A percentile compares a stretch with the other conserved stretches of the same genome.
Evolutionary conservation across 1,284 basidiomycete genomes (phyloP).

Genomic region (Naganishia sp.): DNA sequence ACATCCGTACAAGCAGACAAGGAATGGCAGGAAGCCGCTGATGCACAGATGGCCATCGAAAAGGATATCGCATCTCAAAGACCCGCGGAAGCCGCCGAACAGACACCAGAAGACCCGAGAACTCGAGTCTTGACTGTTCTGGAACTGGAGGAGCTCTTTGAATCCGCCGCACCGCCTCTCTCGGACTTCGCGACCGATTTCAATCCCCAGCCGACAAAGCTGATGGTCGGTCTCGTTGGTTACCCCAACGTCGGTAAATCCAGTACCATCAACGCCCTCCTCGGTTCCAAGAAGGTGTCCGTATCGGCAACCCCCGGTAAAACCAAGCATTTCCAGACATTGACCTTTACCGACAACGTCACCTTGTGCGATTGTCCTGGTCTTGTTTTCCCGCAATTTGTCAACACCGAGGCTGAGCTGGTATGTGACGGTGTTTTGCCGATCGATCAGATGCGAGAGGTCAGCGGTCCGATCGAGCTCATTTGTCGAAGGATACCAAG

Average conservation of each 20-base stretch:
- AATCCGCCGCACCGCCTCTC: conserved; percentile 69
- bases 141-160: conserved; percentile 86
- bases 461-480: conserved; percentile 81
- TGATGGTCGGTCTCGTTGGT: conserved; percentile 67
- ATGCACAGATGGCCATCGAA: conserved; percentile 51
- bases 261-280: conserved; percentile 62
- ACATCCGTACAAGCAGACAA: conserved; percentile 38
- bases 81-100: conserved; percentile 54
- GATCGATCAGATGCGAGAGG: conserved; percentile 96
- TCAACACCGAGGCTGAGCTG: conserved; percentile 90
- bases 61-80: conserved; percentile 35
- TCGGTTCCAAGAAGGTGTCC: conserved; percentile 84
- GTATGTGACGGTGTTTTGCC: conserved; percentile 96
- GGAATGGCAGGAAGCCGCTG: conserved; percentile 52
- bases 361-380: conserved; percentile 98
- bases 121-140: conserved; percentile 80
- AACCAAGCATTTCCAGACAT: conserved; percentile 99
- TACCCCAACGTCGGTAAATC: conserved; percentile 67
- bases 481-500: conserved; percentile 79
- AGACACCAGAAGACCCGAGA: conserved; percentile 65
- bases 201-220: conserved; percentile 65
- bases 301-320: conserved; percentile 97
- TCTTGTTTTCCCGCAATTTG: conserved; percentile 97
- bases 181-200: conserved; percentile 66
- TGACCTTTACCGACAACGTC: conserved; percentile 82